Evolutionary conservation across 768 basidiomycete genomes (phyloP), one percentile per base, ranked within the genome.

Genomic region (Podaxis sp.): DNA sequence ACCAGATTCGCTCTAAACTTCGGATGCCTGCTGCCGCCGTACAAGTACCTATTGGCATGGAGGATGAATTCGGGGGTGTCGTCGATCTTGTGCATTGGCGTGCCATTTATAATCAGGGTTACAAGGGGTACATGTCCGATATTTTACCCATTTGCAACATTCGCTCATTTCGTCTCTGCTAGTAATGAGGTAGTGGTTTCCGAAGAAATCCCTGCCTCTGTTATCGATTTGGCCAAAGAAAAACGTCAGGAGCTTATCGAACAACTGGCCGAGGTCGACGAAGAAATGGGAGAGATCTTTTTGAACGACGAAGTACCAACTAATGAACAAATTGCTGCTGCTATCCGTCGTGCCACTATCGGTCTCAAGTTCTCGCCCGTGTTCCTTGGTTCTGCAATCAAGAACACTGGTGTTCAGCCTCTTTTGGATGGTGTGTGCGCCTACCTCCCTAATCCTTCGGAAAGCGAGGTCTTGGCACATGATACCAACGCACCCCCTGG

Each of bases 21-120:
- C 86, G 89, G 59, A 95, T 97, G 57, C 82, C 92, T 37, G 96
- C 96, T 24, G 97, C 97, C 8, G 94, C 96, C 17, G 91, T 98
- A 11, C 96, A 98, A 68, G 88, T 98, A 17, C 97, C 96, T 15
- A 98, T 99, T 64, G 97, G 97, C 74, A 67, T 79, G 1, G 97
- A 98, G 72, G 89, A 89, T 63, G 87, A 89, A 46, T 89, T 98
- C 69, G 84, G 81, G 43, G 97, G 97, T 63, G 91, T 98, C 1
- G 90, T 99, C 36, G 97, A 99, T 75, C 79, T 99, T 37, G 92
- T 99, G 55, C 83, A 91, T 63, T 94, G 93, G 96, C 93, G 94
- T 72, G 86, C 96, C 12, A 82, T 97, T 57, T 98, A 97, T 78
- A 96, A 97, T 71, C 83, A 95, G 71, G 97, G 97, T 67, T 81